A percentile compares a stretch with the other conserved stretches of the same genome.
Evolutionary conservation across 805 yeast species (phyloP).

Genomic region (Nakazawaea wickerhamii): DNA sequence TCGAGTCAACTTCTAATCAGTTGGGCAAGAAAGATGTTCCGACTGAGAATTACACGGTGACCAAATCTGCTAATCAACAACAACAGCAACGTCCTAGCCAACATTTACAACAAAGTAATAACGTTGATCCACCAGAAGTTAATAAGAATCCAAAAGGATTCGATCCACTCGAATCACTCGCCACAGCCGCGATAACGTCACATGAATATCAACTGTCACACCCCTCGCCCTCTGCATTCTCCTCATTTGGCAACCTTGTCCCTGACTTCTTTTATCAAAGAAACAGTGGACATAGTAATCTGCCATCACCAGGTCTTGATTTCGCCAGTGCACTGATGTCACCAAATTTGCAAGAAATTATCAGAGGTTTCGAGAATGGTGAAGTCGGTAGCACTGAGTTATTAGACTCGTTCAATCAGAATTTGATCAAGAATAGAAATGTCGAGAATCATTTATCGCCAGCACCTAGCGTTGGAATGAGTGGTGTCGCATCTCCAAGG

Average conservation of each 20-base stretch:
- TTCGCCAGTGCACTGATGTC: conserved; percentile 1
- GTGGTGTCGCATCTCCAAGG: conserved; percentile 19
- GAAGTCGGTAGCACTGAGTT: conserved; percentile 1
- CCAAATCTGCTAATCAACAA: neutral
- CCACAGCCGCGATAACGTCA: conserved; percentile 1
- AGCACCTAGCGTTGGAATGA: neutral
- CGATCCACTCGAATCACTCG: neutral
- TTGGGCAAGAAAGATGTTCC: neutral
- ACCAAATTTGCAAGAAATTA: conserved; percentile 7
- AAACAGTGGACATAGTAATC: neutral
- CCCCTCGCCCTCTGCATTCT: neutral
- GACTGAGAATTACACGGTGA: neutral
- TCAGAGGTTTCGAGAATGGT: conserved; percentile 1
- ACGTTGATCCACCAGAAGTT: neutral
- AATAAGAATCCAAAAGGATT: neutral
- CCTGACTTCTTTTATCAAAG: conserved; percentile 4
- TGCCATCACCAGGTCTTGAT: conserved; percentile 4
- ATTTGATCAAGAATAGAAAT: neutral
- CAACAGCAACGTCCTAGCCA: neutral
- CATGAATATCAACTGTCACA: neutral
- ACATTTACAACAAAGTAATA: neutral
- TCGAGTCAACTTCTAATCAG: neutral
- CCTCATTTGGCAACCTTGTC: neutral
- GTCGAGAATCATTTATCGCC: conserved; percentile 2
- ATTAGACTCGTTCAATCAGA: conserved; percentile 5